Evolutionary conservation across 1,139 yeast genomes (phyloP), one percentile per base, ranked within the genome.

Genomic region (Fermentozyma sake): DNA sequence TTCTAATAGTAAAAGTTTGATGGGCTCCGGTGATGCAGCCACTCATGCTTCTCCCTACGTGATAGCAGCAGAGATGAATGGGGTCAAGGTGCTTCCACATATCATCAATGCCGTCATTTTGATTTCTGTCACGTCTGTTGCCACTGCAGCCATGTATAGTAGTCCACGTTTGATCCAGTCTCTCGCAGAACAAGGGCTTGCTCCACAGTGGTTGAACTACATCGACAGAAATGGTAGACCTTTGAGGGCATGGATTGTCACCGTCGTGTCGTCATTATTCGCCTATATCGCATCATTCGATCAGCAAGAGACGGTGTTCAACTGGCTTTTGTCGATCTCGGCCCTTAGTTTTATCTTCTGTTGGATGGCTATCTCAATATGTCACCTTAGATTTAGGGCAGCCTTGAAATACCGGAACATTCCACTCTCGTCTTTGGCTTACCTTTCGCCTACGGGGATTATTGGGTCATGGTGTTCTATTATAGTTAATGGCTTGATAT

Each of bases 111-210:
- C 52, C 3, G 53, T 48, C 22, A 50, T 50, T 22, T 44, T 50
- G 35, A 39, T 47, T 27, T 46, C 52, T n/a, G 54, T 48, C 17
- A 47, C 53, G 4, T 48, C 53, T 2, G 55, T 50, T 18, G 53
- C 54, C 10, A 47, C 54, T n/a, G 53, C 54, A 17, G 53, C 52
- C 30, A 47, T 48, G 53, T 50, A 50, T 44, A 42, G 48, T 27
- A 42, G 50, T 22, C 42, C 53, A 24, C 44, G 54, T 29, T 43
- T 50, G 32, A 42, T 50, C 31, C 45, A 49, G 17, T 38, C 53
- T 3, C 38, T 50, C 35, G 52, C 53, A 6, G 42, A 40, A 19
- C 54, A 50, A 27, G 52, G 54, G 4, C 40, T 39, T 24, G 55
- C 52, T 7, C 53, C 53, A 11, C 33, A 48, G 26, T 48, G 45